Conservation (phyloP, 805 yeast genomes). For the Cyberlindnera veronae region DNA sequence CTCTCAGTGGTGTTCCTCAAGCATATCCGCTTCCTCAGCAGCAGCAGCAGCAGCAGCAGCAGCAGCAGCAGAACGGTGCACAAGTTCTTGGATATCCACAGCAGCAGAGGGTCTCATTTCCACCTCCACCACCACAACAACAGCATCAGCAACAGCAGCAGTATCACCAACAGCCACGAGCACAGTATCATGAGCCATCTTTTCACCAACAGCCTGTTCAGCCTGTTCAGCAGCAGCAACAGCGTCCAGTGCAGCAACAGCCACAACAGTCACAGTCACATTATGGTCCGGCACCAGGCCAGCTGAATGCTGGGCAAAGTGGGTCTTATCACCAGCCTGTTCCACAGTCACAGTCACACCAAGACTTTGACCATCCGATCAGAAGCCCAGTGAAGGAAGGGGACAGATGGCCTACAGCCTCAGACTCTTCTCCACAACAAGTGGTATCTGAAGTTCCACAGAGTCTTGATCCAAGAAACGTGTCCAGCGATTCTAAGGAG, state of each 20-base stretch:
- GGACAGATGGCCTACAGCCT: too few species aligned
- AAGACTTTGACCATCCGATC: too few species aligned
- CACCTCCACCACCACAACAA: too few species aligned
- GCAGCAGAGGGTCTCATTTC: too few species aligned
- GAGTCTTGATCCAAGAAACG: background rate
- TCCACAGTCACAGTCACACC: too few species aligned
- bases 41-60: slow-evolving; percentile 8
- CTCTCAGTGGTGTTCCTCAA: slow-evolving; percentile 12
- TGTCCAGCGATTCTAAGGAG: background rate
- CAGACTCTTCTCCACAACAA: too few species aligned
- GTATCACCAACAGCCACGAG: background rate
- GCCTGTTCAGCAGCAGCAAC: background rate
- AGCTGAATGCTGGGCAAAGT: too few species aligned
- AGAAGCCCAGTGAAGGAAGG: too few species aligned
- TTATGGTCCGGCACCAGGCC: background rate
- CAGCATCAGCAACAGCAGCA: slow-evolving; percentile 2
- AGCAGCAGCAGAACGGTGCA: too few species aligned
- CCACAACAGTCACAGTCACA: slow-evolving; percentile 2
- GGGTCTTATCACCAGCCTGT: too few species aligned
- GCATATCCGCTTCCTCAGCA: slow-evolving; percentile 1
- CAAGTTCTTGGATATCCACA: too few species aligned
- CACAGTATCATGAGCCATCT: too few species aligned
- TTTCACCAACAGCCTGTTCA: background rate
- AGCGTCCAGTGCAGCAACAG: slow-evolving; percentile 4
- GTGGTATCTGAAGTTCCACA: background rate